Base-by-base conservation (phyloP, 129 eudicot genomes). In the Cynara cardunculus region DNA sequence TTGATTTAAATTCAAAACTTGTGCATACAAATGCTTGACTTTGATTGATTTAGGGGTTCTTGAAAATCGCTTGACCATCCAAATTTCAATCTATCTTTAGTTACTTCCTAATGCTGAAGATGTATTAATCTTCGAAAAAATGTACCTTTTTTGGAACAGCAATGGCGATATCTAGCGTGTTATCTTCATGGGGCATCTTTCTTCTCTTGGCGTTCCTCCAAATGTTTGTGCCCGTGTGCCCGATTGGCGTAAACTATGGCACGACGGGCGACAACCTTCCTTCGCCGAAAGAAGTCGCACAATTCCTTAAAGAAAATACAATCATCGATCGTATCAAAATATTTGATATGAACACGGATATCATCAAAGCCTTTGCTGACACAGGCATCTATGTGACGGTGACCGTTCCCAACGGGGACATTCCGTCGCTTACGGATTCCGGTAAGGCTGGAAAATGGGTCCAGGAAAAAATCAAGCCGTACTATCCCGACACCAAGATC, bases 191-290 rank as follows among this genome's bases (percentile, higher is more conserved):
- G 9, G 37, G 68, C 25, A 69, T 83, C 18, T 31, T 77, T 37
- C 56, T 83, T 39, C 77, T 83, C 6, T 61, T 68, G 3, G 71
- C 74, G 3, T 71, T 71, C 3, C 21, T 71, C 59, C 78, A 77
- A 21, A 10, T 71, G 8, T 2, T 77, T 3, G 81, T 71, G 21
- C 82, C 78, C 12, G 62, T 71, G 18, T 73, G 66, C 83, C 22
- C 88, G 28, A 81, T 90, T 24, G 94, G 91, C 11, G 90, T 88
- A 66, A 90, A 90, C 84, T 88, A 88, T 78, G 91, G 94, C 69
- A 81, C 88, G 37, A 79, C 86, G 0, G 91, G 86, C 14, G 88
- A 90, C 78, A 84, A 88, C 86, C 94, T 90, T 67, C 90, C 94
- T 10, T 82, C 90, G 0, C 90, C 91, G 2, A 56, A 73, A n/a